Evolutionary conservation across 1,284 basidiomycete species (phyloP).

Genomic region (Wallemia ichthyophaga): DNA sequence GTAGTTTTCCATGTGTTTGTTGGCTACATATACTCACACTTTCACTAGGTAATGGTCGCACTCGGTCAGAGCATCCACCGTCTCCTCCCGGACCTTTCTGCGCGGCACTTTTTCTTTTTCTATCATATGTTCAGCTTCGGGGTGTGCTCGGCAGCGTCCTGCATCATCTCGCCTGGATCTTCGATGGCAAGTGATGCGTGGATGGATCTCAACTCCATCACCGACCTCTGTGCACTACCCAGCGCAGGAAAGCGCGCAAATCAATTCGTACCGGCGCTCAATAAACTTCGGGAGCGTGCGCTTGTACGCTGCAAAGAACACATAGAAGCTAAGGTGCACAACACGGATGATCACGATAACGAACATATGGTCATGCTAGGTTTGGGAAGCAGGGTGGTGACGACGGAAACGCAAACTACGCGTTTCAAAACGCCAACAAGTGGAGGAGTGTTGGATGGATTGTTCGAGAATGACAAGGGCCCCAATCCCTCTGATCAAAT

Average conservation of each 20-base stretch:
- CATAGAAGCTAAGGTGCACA: not conserved
- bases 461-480: too few species aligned
- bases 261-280: not conserved
- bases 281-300: not conserved
- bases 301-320: not conserved
- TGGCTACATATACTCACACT: too few species aligned
- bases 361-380: not conserved
- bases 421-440: too few species aligned
- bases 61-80: slow-evolving; percentile 5
- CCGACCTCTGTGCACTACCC: not conserved
- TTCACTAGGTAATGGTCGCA: not conserved
- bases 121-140: slow-evolving; percentile 11
- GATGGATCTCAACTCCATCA: slow-evolving; percentile 6
- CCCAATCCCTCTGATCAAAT: not conserved
- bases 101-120: slow-evolving; percentile 12
- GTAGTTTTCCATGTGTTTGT: not conserved
- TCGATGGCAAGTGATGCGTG: slow-evolving; percentile 8
- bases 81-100: slow-evolving; percentile 8
- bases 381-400: not conserved
- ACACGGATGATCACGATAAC: not conserved
- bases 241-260: not conserved
- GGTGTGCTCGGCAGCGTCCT: slow-evolving; percentile 10
- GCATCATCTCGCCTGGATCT: slow-evolving; percentile 9
- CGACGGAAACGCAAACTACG: not conserved
- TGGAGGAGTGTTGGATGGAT: too few species aligned